Conservation (phyloP, 2,329 filamentous ascomycete genomes). For the Talaromyces albobiverticillius region DNA sequence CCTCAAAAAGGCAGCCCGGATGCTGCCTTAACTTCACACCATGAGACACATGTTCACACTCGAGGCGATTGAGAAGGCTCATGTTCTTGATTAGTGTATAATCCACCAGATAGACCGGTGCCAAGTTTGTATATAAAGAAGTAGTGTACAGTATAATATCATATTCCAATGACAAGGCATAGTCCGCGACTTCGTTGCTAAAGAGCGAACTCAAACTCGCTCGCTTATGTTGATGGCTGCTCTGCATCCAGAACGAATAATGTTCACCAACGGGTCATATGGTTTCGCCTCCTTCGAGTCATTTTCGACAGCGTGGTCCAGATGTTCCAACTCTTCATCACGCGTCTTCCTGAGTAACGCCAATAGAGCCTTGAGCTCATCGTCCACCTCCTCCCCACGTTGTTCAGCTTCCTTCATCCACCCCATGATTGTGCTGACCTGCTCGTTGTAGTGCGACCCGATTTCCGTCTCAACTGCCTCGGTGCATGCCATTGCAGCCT, state of each 20-base stretch:
- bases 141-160: too few species aligned
- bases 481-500: conserved; percentile 97
- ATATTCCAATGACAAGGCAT: too few species aligned
- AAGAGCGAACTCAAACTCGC: conserved; percentile 32
- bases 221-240: conserved; percentile 85
- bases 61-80: neutral
- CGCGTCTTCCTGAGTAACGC: conserved; percentile 75
- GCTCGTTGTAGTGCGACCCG: conserved; percentile 89
- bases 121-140: too few species aligned
- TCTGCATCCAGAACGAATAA: conserved; percentile 85
- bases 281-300: conserved; percentile 87
- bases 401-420: conserved; percentile 76
- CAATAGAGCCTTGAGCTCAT: conserved; percentile 72
- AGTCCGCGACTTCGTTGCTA: too few species aligned
- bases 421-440: conserved; percentile 76
- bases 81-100: neutral
- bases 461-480: conserved; percentile 99
- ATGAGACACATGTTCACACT: neutral
- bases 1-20: too few species aligned
- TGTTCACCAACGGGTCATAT: conserved; percentile 81
- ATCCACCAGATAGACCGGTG: neutral
- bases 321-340: conserved; percentile 94
- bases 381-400: conserved; percentile 74
- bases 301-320: conserved; percentile 91
- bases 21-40: neutral